Conservation (phyloP, 768 basidiomycete genomes). For the Trametes cubensis region DNA sequence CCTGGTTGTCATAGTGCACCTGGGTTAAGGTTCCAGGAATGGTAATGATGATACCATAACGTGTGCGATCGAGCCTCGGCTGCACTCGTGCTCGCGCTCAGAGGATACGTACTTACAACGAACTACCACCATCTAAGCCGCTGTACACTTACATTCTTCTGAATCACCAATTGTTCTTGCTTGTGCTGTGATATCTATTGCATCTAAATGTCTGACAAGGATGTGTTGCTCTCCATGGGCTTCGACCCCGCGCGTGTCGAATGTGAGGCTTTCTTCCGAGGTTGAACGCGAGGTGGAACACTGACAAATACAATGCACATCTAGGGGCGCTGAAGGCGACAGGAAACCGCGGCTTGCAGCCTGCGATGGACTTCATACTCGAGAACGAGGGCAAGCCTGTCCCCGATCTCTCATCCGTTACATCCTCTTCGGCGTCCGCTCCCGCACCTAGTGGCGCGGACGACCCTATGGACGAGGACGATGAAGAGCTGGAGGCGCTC, state of each 20-base stretch:
- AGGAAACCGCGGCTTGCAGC: constrained; percentile 80
- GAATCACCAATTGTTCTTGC: too few relatives aligned
- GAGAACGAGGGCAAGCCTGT: constrained; percentile 77
- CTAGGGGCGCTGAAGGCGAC: constrained; percentile 91
- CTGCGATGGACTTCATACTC: constrained; percentile 87
- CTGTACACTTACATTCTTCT: not conserved
- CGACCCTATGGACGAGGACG: constrained; percentile 58
- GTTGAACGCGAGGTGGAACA: constrained; percentile 8
- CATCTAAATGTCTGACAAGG: constrained; percentile 57
- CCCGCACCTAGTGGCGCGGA: constrained; percentile 25
- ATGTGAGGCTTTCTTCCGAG: constrained; percentile 56
- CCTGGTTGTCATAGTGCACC: not conserved
- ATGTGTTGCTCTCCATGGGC: constrained; percentile 81
- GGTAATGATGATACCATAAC: constrained; percentile 7
- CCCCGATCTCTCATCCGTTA: constrained; percentile 58
- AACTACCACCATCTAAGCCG: not conserved
- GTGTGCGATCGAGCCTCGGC: not conserved
- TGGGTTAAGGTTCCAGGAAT: constrained; percentile 14
- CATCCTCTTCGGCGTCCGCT: constrained; percentile 36
- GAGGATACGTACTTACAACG: not conserved
- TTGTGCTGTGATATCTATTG: too few relatives aligned
- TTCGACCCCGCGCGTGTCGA: constrained; percentile 84
- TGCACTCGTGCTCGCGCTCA: not conserved
- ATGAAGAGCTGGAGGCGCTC: constrained; percentile 71
- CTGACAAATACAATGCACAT: not conserved